A percentile compares a stretch with the other conserved stretches of the same genome.
These are phyloP conservation scores for Barnettozyma hawaiiensis DNA, from an alignment of 1,139 yeast genomes.

Conservation along the genomic window DNA sequence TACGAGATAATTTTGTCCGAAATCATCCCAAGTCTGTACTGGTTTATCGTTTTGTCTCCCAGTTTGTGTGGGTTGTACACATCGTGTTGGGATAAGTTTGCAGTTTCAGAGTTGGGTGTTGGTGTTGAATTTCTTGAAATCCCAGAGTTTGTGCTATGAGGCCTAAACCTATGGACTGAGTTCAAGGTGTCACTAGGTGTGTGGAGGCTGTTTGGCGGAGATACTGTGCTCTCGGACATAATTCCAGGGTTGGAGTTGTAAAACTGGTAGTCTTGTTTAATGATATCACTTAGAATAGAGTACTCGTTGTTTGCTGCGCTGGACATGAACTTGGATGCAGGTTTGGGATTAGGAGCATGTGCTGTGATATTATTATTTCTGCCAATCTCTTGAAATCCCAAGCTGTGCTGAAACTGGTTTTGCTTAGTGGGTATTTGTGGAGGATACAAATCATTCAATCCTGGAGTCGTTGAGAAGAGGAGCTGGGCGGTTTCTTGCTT, in stretches of 20 bases:
- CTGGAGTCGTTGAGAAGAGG: background rate
- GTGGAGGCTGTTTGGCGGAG: conserved; percentile 8
- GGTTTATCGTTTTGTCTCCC: conserved; percentile 41
- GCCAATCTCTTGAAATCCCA: conserved; percentile 3
- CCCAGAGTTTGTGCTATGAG: conserved; percentile 7
- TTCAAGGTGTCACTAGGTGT: background rate
- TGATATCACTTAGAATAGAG: conserved; percentile 66
- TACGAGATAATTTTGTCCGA: conserved; percentile 34
- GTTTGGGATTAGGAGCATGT: background rate
- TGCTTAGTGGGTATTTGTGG: conserved; percentile 10
- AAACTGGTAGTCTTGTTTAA: conserved; percentile 43
- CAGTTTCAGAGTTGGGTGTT: conserved; percentile 14
- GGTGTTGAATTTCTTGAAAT: conserved; percentile 14
- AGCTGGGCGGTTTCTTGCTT: background rate
- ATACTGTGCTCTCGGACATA: conserved; percentile 9
- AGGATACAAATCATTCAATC: conserved; percentile 15
- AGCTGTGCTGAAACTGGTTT: background rate
- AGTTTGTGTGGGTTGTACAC: conserved; percentile 23
- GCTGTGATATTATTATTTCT: background rate
- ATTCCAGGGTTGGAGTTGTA: conserved; percentile 10
- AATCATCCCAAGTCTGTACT: conserved; percentile 48
- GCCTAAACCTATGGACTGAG: conserved; percentile 6
- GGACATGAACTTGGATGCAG: conserved; percentile 44
- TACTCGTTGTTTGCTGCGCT: conserved; percentile 79
- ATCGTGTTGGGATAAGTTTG: conserved; percentile 14